phyloP scores from a whole-genome alignment of 306 rosid genomes.

The Dalbergia cultrata region DNA sequence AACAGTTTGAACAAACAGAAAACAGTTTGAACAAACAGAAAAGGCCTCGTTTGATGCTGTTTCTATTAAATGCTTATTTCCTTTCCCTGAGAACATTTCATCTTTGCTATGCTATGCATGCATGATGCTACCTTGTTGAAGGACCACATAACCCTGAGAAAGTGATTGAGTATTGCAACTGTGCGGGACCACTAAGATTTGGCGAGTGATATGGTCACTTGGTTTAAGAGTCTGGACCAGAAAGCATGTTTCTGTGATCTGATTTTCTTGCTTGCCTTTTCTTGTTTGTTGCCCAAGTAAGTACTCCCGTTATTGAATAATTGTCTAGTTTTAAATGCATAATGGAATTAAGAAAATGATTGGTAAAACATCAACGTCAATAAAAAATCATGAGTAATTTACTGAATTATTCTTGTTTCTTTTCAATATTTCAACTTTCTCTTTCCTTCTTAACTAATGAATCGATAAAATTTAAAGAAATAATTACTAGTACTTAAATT shows the following conservation, averaged over 20 bases:
- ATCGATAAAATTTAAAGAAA: no score
- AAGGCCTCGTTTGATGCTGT: not conserved
- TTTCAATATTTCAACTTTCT: no score
- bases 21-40: not conserved
- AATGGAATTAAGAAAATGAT: no score
- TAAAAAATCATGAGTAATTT: no score
- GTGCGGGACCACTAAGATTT: conserved; percentile 28
- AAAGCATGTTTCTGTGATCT: not conserved
- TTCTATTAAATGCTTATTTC: conserved; percentile 32
- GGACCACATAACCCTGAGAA: not conserved
- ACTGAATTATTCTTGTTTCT: no score
- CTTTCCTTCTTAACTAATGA: no score
- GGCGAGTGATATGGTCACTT: conserved; percentile 1
- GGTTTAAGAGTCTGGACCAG: not conserved
- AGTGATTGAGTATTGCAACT: not conserved
- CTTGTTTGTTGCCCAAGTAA: not conserved
- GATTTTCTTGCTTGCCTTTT: conserved; percentile 17
- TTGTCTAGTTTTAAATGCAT: no score
- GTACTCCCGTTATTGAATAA: no score
- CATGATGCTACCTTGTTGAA: not conserved
- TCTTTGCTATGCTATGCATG: not conserved
- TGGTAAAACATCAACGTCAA: no score
- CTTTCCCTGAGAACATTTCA: not conserved
- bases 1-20: not conserved
- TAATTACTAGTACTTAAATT: no score